Evolutionary conservation across 2,329 filamentous ascomycete species (phyloP), one percentile per base, ranked within the genome.

Genomic region (Colletotrichum higginsianum): DNA sequence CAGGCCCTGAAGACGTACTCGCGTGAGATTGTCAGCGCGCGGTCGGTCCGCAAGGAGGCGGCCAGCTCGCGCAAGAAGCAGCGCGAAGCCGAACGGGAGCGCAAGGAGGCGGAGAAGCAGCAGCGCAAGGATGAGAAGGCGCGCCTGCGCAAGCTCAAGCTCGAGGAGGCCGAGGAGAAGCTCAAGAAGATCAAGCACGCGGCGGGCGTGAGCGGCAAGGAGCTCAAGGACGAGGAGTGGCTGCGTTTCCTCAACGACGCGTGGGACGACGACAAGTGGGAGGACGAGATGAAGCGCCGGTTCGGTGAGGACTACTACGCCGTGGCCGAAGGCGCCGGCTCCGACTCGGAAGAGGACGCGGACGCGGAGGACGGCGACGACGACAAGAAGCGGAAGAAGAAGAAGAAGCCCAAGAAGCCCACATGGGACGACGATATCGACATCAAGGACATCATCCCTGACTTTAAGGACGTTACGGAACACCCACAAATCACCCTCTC

Each of bases 401-500:
- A 90, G 75, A 91, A 88, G 78, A 87, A 87, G 74, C 83, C 88
- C 12, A 94, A 94, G 86, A 97, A 97, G 84, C 94, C 94, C 12
- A 93, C 91, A 74, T 99, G 96, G 93, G 94, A 98, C 77, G 95
- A 98, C 78, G 96, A 99, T 79, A 98, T 99, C 77, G 95, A 98
- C 79, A 98, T 99, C 84, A 94, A 93, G 73, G 96, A 98, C 80
- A 87, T 98, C 61, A 85, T 98, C 38, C 95, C 94, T 1, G 94
- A 97, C 73, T 98, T 97, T 78, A 90, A 94, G 23, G 93, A 94
- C 35, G 89, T 89, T 8, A 84, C 87, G 69, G 79, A 57, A 26
- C 83, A 86, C 61, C 88, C 89, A 23, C 83, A 84, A 1, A 82
- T 93, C 71, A 83, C 84, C 1, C 83, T 92, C 2, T 89, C 89